Conservation (phyloP, 352 stramenopile genomes). For the Globisporangium middletonii region DNA sequence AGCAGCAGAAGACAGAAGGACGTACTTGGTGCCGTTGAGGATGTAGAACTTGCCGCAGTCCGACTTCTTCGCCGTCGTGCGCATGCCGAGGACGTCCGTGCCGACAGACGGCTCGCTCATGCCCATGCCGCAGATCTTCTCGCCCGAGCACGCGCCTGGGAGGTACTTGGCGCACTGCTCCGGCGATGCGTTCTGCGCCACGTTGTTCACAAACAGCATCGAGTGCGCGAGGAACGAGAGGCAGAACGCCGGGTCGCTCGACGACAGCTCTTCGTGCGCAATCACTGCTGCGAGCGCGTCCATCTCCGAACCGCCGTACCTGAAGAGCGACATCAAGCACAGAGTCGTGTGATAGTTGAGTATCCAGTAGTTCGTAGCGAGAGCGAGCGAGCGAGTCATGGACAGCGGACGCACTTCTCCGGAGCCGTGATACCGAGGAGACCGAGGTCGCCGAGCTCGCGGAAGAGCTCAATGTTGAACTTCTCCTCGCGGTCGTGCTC, state of each 20-base stretch:
- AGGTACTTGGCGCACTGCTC: conserved; percentile 88
- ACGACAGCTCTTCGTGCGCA: conserved; percentile 94
- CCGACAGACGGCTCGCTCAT: conserved; percentile 98
- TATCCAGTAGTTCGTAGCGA: too few relatives aligned
- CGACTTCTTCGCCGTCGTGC: conserved; percentile 88
- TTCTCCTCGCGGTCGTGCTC: conserved; percentile 95
- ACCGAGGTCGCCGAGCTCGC: conserved; percentile 92
- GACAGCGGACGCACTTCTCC: conserved; percentile 73
- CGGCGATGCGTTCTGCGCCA: conserved; percentile 86
- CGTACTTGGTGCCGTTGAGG: conserved; percentile 81
- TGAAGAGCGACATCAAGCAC: conserved; percentile 5
- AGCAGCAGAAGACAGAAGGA: neutral
- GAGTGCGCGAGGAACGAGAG: conserved; percentile 95
- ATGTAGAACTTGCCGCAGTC: conserved; percentile 89
- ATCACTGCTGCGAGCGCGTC: conserved; percentile 93
- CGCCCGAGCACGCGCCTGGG: conserved; percentile 88
- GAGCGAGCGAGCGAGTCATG: neutral
- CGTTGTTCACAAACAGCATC: conserved; percentile 94
- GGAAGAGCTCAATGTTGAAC: conserved; percentile 96
- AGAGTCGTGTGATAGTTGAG: neutral
- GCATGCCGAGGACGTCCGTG: conserved; percentile 94
- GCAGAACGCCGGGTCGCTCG: conserved; percentile 97
- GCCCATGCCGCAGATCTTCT: conserved; percentile 96
- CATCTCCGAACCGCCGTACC: conserved; percentile 94
- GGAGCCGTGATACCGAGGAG: conserved; percentile 95